phyloP scores from a whole-genome alignment of 352 stramenopile species.

The Thraustochytrium striatum region DNA sequence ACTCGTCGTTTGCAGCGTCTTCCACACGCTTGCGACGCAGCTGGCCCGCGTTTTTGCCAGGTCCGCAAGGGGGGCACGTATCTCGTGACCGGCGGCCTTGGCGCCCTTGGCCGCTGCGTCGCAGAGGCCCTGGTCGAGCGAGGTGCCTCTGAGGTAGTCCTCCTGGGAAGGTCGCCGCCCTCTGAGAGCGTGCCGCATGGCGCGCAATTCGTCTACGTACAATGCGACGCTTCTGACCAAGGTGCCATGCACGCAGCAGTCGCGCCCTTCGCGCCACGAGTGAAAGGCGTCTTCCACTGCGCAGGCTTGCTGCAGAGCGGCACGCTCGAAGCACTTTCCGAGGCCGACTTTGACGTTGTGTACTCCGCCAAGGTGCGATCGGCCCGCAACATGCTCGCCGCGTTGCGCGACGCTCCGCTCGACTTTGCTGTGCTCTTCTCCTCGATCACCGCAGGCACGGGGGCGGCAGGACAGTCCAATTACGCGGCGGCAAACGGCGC shows the following conservation, averaged over 20 bases:
- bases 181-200: neutral
- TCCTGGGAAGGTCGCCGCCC: neutral
- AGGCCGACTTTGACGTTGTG: neutral
- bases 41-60: neutral
- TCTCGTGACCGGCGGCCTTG: neutral
- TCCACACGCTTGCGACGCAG: too few relatives aligned
- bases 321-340: neutral
- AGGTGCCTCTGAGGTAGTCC: neutral
- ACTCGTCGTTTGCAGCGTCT: too few relatives aligned
- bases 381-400: neutral
- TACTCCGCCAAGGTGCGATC: slow-evolving; percentile 8
- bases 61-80: neutral
- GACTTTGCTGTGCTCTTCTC: slow-evolving; percentile 35
- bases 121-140: neutral
- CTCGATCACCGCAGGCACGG: slow-evolving; percentile 9
- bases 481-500: slow-evolving; percentile 41
- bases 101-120: neutral
- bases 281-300: slow-evolving; percentile 29
- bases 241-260: neutral
- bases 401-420: neutral
- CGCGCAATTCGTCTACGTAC: neutral
- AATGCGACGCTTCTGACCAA: neutral
- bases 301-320: slow-evolving; percentile 35
- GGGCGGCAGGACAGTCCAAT: slow-evolving; percentile 44
- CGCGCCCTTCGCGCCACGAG: neutral